Conservation (phyloP, 257 asterid species). For the Petunia axillaris region DNA sequence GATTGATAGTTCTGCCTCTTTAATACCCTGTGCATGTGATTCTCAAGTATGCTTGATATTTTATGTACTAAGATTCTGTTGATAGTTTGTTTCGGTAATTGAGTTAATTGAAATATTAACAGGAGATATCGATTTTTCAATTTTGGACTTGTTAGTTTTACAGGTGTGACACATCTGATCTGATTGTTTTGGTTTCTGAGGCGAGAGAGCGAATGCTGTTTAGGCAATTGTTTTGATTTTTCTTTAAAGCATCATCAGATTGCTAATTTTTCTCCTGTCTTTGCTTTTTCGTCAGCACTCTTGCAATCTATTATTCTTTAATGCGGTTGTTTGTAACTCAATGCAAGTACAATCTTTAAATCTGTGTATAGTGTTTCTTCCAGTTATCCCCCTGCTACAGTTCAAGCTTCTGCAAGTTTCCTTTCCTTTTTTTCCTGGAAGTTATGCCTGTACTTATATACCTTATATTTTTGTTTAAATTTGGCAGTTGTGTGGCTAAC, state of each 20-base stretch:
- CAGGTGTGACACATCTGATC: neutral
- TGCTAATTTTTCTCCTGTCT: neutral
- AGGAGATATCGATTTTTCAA: neutral
- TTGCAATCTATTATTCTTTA: neutral
- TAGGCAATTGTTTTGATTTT: neutral
- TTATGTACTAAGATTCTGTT: neutral
- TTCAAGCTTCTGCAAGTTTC: conserved; percentile 1
- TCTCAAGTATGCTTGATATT: neutral
- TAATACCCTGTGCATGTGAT: conserved; percentile 8
- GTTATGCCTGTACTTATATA: conserved; percentile 4
- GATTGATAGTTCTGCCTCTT: conserved; percentile 21
- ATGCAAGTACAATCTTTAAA: conserved; percentile 13
- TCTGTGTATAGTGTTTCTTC: conserved; percentile 9
- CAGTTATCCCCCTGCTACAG: conserved; percentile 18
- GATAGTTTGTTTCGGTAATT: neutral
- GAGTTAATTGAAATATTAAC: conserved; percentile 6
- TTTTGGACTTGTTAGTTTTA: neutral
- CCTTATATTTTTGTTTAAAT: neutral
- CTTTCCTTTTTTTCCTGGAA: conserved; percentile 5
- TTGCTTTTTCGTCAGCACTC: neutral
- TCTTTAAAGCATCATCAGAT: neutral
- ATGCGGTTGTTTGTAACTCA: neutral
- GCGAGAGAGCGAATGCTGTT: neutral
- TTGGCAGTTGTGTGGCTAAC: conserved; percentile 3
- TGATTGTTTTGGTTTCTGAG: conserved; percentile 6